Evolutionary conservation across 192 early-diverging fungal species (phyloP).

Genomic region (Mortierella alpina): DNA sequence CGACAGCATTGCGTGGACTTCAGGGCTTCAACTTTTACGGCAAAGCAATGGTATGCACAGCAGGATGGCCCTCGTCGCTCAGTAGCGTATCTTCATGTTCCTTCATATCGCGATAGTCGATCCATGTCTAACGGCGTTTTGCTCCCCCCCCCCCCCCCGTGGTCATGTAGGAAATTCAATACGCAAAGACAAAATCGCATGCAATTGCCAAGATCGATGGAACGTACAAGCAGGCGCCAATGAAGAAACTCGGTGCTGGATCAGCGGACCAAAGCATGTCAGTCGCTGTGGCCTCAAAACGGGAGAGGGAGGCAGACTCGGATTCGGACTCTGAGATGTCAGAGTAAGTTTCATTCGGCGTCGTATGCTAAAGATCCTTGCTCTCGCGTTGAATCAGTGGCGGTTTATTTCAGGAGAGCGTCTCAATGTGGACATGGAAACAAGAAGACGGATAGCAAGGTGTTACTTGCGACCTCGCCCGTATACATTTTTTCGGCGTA

Average conservation of each 20-base stretch:
- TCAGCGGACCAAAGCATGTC: conserved; percentile 11
- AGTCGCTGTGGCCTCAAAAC: conserved; percentile 20
- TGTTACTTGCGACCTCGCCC: neutral
- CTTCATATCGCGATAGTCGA: neutral
- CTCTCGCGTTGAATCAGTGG: neutral
- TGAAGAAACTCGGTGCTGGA: conserved; percentile 34
- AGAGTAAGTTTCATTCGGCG: conserved; percentile 9
- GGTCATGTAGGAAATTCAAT: conserved; percentile 70
- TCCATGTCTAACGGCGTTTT: too few relatives aligned
- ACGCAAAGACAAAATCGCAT: conserved; percentile 81
- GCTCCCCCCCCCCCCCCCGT: too few relatives aligned
- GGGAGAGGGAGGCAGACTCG: conserved; percentile 43
- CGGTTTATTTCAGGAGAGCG: neutral
- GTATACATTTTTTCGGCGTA: too few relatives aligned
- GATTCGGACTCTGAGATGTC: conserved; percentile 45
- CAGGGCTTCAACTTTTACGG: conserved; percentile 91
- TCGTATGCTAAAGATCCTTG: too few relatives aligned
- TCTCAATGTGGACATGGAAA: neutral
- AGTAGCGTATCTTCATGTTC: neutral
- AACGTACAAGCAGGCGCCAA: conserved; percentile 46
- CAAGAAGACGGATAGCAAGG: neutral
- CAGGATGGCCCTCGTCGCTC: neutral
- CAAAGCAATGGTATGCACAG: conserved; percentile 74
- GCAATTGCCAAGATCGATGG: conserved; percentile 79
- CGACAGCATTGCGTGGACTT: conserved; percentile 85